Evolutionary conservation across 352 stramenopile genomes (phyloP).

Genomic region (Phytophthora hibernalis): DNA sequence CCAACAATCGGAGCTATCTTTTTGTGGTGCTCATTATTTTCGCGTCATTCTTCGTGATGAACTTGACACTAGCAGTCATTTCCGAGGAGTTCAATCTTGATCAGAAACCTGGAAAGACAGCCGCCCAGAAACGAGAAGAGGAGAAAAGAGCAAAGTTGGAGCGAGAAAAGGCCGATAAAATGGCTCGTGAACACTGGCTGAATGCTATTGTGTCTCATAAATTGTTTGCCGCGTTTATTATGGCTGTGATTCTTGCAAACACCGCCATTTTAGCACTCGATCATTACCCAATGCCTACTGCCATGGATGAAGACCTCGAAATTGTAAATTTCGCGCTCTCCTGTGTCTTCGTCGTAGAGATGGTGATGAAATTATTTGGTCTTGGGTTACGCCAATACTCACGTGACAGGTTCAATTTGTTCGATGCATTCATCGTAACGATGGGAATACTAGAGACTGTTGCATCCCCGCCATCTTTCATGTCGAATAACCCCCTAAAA

Average conservation of each 20-base stretch:
- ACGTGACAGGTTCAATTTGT: constrained; percentile 82
- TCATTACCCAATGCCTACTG: constrained; percentile 75
- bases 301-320: constrained; percentile 65
- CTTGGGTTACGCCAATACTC: constrained; percentile 81
- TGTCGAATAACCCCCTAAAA: constrained; percentile 65
- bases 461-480: constrained; percentile 73
- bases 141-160: constrained; percentile 39
- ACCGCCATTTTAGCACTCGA: constrained; percentile 83
- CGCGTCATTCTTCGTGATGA: constrained; percentile 94
- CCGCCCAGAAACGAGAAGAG: constrained; percentile 47
- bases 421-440: constrained; percentile 89
- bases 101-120: constrained; percentile 41
- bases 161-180: constrained; percentile 41
- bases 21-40: constrained; percentile 93
- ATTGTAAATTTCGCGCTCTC: constrained; percentile 85
- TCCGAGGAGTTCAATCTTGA: constrained; percentile 90
- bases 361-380: constrained; percentile 87
- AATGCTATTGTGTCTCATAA: constrained; percentile 69
- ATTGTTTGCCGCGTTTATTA: constrained; percentile 68
- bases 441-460: constrained; percentile 78
- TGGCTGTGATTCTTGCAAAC: constrained; percentile 87
- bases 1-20: constrained; percentile 78
- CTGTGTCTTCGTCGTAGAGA: constrained; percentile 76
- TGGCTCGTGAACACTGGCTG: constrained; percentile 44
- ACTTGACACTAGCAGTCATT: constrained; percentile 93